Conservation (phyloP, 257 asterid species). For the Capsicum chinense region DNA sequence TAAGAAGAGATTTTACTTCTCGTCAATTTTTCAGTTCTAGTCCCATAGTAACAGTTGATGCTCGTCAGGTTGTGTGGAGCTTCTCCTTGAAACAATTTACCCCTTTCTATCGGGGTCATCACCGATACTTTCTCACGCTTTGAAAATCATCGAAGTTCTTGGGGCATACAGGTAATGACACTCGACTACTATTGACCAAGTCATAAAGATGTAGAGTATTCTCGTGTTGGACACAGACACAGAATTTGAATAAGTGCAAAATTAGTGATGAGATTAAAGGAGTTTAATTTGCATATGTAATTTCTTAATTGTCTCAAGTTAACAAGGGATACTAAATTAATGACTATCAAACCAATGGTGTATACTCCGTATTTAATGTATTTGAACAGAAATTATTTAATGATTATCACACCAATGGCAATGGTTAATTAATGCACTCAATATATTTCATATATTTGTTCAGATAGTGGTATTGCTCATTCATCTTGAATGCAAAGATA, state of each 20-base stretch:
- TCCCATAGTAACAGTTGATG: conserved; percentile 30
- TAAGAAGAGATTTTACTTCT: conserved; percentile 46
- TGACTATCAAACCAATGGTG: neutral
- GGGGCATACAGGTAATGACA: conserved; percentile 84
- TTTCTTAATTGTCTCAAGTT: neutral
- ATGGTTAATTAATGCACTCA: neutral
- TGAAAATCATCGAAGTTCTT: conserved; percentile 92
- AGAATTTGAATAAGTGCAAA: neutral
- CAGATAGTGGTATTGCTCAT: conserved; percentile 11
- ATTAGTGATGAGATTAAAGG: neutral
- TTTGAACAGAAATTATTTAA: conserved; percentile 16
- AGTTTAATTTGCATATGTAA: conserved; percentile 6
- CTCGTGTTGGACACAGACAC: conserved; percentile 16
- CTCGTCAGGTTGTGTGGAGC: conserved; percentile 90
- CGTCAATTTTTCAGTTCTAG: conserved; percentile 24
- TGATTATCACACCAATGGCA: conserved; percentile 11
- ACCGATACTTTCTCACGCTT: conserved; percentile 72
- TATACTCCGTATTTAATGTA: neutral
- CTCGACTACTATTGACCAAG: conserved; percentile 16
- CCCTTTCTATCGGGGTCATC: conserved; percentile 90
- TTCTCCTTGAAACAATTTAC: conserved; percentile 84
- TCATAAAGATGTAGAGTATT: conserved; percentile 5
- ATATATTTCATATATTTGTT: neutral
- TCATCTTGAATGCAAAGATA: neutral
- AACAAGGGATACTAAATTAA: neutral